Evolutionary conservation across 2,329 filamentous ascomycete species (phyloP), one percentile per base, ranked within the genome.

Genomic region (Periconia sp.): DNA sequence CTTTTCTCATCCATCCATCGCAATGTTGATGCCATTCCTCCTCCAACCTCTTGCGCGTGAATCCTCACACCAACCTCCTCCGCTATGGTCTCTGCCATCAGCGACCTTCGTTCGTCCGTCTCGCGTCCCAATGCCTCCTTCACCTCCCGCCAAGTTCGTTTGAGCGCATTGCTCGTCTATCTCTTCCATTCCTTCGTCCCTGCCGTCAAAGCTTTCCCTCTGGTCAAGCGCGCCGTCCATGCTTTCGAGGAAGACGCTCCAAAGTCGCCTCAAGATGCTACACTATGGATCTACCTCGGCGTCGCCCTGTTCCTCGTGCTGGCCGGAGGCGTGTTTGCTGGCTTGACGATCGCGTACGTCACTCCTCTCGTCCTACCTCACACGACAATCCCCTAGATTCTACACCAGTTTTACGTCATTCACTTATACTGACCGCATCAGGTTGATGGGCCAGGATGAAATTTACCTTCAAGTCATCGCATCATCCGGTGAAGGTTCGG

Each of bases 401-500:
- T n/a, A n/a, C n/a, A n/a, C n/a, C n/a, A n/a, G n/a, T n/a, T n/a
- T n/a, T n/a, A 23, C 18, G 14, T 42, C 2, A 15, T 13, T n/a
- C 27, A 13, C 33, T 30, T 31, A 13, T 18, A 42, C 31, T 48
- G 15, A 41, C 10, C 23, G 15, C 77, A 62, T 71, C 76, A 63
- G 75, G 10, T 61, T 87, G 63, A 88, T 88, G 85, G 85, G 85
- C 52, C 85, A 88, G 78, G 94, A 99, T 78, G 92, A 95, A 74
- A 95, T 97, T 66, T 97, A 99, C 74, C 84, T 99, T 15, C 94
- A 97, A 76, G 94, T 99, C 60, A 89, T 99, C 59, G 87, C 92
- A 48, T 87, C 88, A 41, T 95, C 94, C 50, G 87, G 89, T 44
- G 88, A 91, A 74, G 91, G 89, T 51, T 81, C 86, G n/a, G 93